These are phyloP conservation scores for Rostrohypoxylon terebratum DNA, from an alignment of 495 filamentous ascomycete genomes.

Conservation along the genomic window DNA sequence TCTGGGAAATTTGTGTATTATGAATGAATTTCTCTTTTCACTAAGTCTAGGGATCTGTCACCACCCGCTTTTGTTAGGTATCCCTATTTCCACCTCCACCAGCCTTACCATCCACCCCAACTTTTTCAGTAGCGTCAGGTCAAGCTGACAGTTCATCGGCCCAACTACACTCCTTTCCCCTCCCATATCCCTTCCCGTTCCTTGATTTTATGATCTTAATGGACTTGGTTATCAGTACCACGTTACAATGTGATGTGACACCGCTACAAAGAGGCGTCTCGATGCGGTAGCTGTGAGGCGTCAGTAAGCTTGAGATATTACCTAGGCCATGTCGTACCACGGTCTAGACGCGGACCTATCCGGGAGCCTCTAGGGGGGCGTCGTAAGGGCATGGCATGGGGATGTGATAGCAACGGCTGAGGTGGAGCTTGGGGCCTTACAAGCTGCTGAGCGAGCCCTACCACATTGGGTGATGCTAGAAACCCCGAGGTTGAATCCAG, in stretches of 20 bases:
- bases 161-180: conserved; percentile 29
- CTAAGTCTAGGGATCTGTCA: neutral
- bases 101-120: conserved; percentile 24
- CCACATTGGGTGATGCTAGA: conserved; percentile 36
- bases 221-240: conserved; percentile 34
- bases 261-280: conserved; percentile 35
- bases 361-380: conserved; percentile 27
- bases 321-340: conserved; percentile 36
- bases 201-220: conserved; percentile 33
- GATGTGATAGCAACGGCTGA: conserved; percentile 40
- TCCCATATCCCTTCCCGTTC: conserved; percentile 31
- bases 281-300: conserved; percentile 42
- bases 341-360: conserved; percentile 39
- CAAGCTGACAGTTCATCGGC: conserved; percentile 23
- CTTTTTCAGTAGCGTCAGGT: conserved; percentile 4
- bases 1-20: neutral
- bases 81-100: conserved; percentile 19
- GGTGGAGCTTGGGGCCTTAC: conserved; percentile 46
- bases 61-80: neutral
- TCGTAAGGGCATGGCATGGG: conserved; percentile 31
- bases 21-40: conserved; percentile 4
- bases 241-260: conserved; percentile 49
- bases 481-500: conserved; percentile 35
- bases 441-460: conserved; percentile 46
- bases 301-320: conserved; percentile 36